Conservation (phyloP, 2,329 filamentous ascomycete species). For the Diaporthe capsici region DNA sequence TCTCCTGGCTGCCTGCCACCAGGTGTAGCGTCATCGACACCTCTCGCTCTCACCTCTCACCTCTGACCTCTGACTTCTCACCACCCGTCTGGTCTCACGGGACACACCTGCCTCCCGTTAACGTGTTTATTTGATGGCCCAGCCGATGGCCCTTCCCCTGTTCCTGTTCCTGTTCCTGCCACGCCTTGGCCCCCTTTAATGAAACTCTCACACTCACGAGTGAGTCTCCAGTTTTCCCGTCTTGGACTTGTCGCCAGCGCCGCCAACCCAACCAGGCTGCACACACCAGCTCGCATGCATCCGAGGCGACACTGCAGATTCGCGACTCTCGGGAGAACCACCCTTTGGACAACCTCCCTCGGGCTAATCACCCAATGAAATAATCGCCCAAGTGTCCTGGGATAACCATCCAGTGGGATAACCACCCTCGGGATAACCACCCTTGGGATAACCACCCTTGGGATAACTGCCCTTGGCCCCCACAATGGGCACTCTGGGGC, state of each 20-base stretch:
- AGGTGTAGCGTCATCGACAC: neutral
- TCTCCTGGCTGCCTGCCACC: neutral
- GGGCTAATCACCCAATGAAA: neutral
- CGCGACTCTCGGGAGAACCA: neutral
- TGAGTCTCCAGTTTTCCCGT: neutral
- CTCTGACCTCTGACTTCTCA: neutral
- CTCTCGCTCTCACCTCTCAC: neutral
- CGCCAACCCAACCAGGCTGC: neutral
- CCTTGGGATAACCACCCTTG: neutral
- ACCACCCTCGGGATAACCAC: neutral
- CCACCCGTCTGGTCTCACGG: neutral
- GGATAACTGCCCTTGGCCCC: neutral
- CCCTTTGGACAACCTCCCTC: neutral
- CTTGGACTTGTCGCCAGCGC: neutral
- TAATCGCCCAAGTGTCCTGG: neutral
- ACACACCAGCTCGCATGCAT: conserved; percentile 28
- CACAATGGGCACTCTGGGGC: conserved; percentile 34
- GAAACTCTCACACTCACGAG: neutral
- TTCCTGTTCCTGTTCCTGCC: conserved; percentile 2
- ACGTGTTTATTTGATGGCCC: neutral
- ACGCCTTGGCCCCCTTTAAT: conserved; percentile 9
- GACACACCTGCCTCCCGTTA: neutral
- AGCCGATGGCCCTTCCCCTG: neutral
- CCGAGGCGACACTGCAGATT: neutral
- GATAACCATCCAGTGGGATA: neutral